A percentile compares a stretch with the other conserved stretches of the same genome.
Evolutionary conservation across 805 yeast species (phyloP).

Genomic region (Ogataea pini): DNA sequence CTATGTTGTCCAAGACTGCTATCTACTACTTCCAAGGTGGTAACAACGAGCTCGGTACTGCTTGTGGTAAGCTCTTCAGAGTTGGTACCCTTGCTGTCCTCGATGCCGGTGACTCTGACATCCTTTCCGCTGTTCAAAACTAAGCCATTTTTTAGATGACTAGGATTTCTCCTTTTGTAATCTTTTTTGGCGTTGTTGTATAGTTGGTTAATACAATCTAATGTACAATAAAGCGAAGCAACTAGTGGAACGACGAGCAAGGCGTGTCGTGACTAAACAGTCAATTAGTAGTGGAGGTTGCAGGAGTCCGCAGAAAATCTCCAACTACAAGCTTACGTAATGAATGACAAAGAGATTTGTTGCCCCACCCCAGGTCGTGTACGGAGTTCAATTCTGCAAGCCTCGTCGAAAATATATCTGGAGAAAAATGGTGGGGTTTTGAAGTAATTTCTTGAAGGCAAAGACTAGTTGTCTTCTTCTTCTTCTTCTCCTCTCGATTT

Average conservation of each 20-base stretch:
- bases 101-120: conserved; percentile 99
- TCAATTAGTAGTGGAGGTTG: no score
- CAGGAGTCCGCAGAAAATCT: no score
- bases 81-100: conserved; percentile 95
- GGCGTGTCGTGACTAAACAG: background rate
- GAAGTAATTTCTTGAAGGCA: background rate
- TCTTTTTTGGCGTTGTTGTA: conserved; percentile 4
- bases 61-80: conserved; percentile 99
- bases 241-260: background rate
- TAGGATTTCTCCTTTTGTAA: background rate
- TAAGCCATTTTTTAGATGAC: conserved; percentile 13
- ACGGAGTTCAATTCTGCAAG: conserved; percentile 1
- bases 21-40: conserved; percentile 99
- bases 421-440: conserved; percentile 4
- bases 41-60: conserved; percentile 99
- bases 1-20: conserved; percentile 97
- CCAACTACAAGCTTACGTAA: no score
- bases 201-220: conserved; percentile 1
- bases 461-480: background rate
- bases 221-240: conserved; percentile 1
- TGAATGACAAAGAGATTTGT: background rate
- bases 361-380: conserved; percentile 6
- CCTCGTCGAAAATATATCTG: conserved; percentile 6
- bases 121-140: conserved; percentile 64
- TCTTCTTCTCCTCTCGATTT: background rate